A percentile compares a stretch with the other conserved stretches of the same genome.
Conservation (phyloP, 139 green algal species). For the Pleodorina starrii region DNA sequence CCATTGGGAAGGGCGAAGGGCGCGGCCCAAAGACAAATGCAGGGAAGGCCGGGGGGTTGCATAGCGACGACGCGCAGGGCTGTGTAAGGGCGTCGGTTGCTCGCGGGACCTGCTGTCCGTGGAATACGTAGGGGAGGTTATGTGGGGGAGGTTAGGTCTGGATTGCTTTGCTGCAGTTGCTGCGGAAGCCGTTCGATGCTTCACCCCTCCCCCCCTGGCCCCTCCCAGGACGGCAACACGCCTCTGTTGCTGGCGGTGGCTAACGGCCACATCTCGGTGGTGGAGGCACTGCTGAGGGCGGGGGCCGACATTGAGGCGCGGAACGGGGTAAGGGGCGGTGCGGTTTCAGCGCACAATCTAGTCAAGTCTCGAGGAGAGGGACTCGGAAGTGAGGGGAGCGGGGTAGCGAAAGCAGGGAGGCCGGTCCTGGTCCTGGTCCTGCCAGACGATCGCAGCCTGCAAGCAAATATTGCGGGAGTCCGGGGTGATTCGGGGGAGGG, state of each 20-base stretch:
- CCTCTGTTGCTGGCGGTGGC: conserved; percentile 14
- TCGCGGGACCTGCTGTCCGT: neutral
- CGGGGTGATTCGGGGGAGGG: too few species aligned
- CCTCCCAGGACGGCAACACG: conserved; percentile 16
- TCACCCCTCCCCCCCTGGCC: neutral
- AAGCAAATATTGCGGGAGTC: too few species aligned
- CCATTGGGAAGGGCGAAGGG: neutral
- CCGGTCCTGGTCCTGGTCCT: too few species aligned
- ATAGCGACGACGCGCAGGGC: too few species aligned
- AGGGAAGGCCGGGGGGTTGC: neutral
- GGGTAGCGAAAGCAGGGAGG: too few species aligned
- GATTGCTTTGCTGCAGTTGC: neutral
- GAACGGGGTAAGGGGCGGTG: neutral
- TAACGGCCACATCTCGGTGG: neutral
- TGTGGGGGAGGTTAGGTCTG: too few species aligned
- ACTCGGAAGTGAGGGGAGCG: too few species aligned
- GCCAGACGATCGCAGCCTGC: too few species aligned
- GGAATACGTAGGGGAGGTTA: neutral
- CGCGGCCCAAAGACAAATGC: neutral
- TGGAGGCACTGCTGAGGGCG: conserved; percentile 29
- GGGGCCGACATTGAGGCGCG: conserved; percentile 25
- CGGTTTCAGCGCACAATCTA: too few species aligned
- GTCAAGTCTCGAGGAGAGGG: too few species aligned
- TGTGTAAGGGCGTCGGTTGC: neutral
- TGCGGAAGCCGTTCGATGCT: neutral